Evolutionary conservation across 2,329 filamentous ascomycete genomes (phyloP), one percentile per base, ranked within the genome.

Genomic region (Phialophora tarda): DNA sequence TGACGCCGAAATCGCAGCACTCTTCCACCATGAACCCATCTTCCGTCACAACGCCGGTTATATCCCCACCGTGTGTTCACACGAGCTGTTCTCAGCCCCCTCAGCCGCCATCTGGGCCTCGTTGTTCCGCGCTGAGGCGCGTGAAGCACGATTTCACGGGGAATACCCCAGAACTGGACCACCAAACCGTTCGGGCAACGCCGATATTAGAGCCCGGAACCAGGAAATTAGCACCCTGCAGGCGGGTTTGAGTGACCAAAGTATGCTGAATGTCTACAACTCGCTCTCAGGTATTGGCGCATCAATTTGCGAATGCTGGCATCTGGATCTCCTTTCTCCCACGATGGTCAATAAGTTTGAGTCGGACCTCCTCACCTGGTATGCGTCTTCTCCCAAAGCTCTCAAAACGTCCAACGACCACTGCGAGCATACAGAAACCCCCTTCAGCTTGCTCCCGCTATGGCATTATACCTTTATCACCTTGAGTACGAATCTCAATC

Each of bases 11-110:
- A 54, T 68, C 28, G 51, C 65, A 1, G 65, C 62, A 4, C 51
- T 68, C 26, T 68, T 68, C 26, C 65, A 65, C 41, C 65, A 68
- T 53, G 65, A 68, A 30, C 65, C 65, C 21, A 28, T 44, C 21
- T 58, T 67, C 34, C 65, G 65, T 14, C 65, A 67, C 51, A 60
- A 64, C 23, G 51, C 62, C 12, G 38, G 38, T 4, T 47, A 30
- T 17, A n/a, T 67, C n/a, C 65, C 65, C 30, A 53, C 50, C 21
- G 62, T 59, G 26, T 67, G 23, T 12, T 62, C 61, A 6, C 28
- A 62, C 17, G 65, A 63, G 21, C 53, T 67, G 5, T 67, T 67
- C 48, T 61, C 57, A 3, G 65, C 65, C 44, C 66, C 63, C 6
- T 62, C 62, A 54, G 66, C 66, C 28, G 21, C 53, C 21, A 48